A percentile compares a stretch with the other conserved stretches of the same genome.
Conservation (phyloP, 257 asterid species). For the Petrea volubilis region DNA sequence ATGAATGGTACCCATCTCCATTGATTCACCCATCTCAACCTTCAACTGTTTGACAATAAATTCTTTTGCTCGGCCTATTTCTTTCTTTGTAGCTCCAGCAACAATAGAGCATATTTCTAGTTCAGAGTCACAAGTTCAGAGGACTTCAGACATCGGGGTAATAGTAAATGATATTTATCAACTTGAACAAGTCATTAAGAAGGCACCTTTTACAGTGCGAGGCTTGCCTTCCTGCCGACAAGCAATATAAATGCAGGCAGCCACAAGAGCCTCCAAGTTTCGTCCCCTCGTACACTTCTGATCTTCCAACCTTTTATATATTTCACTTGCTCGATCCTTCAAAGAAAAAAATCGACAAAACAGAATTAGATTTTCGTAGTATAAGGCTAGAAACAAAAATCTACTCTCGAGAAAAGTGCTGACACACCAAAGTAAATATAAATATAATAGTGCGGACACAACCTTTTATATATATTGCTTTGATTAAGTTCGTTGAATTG, state of each 20-base stretch:
- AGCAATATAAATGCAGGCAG: constrained; percentile 90
- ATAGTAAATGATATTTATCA: constrained; percentile 32
- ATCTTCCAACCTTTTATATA: constrained; percentile 82
- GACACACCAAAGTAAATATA: background rate
- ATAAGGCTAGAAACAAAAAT: too few relatives aligned
- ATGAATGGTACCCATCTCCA: constrained; percentile 91
- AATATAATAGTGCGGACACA: too few relatives aligned
- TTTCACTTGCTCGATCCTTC: constrained; percentile 88
- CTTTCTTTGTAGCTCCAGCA: constrained; percentile 88
- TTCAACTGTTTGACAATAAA: constrained; percentile 86
- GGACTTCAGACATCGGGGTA: constrained; percentile 30
- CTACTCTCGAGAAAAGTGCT: background rate
- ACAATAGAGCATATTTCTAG: constrained; percentile 88
- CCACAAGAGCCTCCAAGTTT: constrained; percentile 83
- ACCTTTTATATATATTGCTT: too few relatives aligned
- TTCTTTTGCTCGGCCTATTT: constrained; percentile 92
- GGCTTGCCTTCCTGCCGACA: constrained; percentile 91
- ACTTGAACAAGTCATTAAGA: constrained; percentile 32
- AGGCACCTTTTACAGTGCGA: constrained; percentile 87
- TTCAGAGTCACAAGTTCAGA: constrained; percentile 51
- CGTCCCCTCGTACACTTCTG: constrained; percentile 94
- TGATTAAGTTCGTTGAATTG: background rate
- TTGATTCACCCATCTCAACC: constrained; percentile 88
- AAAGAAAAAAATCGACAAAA: background rate
- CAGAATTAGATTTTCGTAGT: too few relatives aligned